These are phyloP conservation scores for Scutellaria galericulata DNA, from an alignment of 257 asterid species.

Conservation along the genomic window DNA sequence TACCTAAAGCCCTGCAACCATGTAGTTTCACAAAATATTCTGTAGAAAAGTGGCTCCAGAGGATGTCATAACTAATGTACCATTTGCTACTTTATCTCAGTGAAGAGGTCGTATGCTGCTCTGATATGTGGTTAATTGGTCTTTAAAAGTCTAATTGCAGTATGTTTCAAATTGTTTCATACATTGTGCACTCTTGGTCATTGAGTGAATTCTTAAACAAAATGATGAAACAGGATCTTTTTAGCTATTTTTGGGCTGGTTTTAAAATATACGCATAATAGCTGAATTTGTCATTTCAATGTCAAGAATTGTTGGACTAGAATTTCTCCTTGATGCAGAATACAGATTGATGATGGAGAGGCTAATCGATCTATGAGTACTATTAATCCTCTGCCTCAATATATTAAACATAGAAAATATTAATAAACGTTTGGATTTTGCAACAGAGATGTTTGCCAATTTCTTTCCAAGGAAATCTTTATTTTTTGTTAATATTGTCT, in stretches of 20 bases:
- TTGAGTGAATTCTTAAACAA: not conserved
- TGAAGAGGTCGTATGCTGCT: not conserved
- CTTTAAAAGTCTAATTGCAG: not conserved
- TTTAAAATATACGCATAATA: not conserved
- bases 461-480: not conserved
- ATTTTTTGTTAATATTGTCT: not conserved
- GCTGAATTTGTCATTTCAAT: not conserved
- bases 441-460: not conserved
- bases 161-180: too few relatives aligned
- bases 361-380: not conserved
- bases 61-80: too few relatives aligned
- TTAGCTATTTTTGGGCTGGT: too few relatives aligned
- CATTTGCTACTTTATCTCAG: too few relatives aligned
- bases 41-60: too few relatives aligned
- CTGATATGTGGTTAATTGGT: not conserved
- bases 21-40: too few relatives aligned
- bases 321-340: not conserved
- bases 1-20: not conserved
- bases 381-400: not conserved
- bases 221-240: not conserved
- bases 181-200: not conserved
- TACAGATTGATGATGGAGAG: not conserved
- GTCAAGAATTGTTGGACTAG: not conserved
- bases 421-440: not conserved
- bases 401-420: too few relatives aligned